Base-by-base conservation (phyloP, 768 basidiomycete species). In the Russula abietina region DNA sequence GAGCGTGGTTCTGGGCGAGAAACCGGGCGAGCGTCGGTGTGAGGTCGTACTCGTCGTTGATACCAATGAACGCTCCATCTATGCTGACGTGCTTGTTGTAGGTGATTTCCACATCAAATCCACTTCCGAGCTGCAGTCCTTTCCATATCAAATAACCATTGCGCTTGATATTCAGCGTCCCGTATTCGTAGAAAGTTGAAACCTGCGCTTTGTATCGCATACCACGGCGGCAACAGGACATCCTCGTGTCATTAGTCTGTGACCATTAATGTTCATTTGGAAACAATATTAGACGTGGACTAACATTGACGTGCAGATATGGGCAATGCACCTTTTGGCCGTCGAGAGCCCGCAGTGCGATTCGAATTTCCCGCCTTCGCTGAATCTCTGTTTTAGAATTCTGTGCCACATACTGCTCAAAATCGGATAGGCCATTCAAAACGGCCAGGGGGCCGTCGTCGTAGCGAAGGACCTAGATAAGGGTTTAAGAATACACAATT, bases 311-410 rank as follows among this genome's bases (percentile, higher is more conserved):
- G 63, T 87, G 79, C 17, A 81, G 78, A 71, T 88, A 85, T 12
- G 87, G 87, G 82, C 86, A 88, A 3, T 68, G 67, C 39, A 90
- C 81, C 26, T 75, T 73, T 64, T 82, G 80, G 0, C 84, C 84
- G 63, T 90, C 87, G 43, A 91, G 71, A 3, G 86, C 81, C 19
- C 89, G 75, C 43, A 91, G 71, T 4, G 86, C 82, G 71, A 84
- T 73, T 0, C 89, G 81, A 3, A 90, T 76, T 61, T 83, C 76
- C 17, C 85, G 80, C 52, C 79, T 76, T 57, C 78, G 74, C 45
- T 73, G 76, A 38, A 88, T 77, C 43, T 78, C 76, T 4, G 69
- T 67, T 55, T 76, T 76, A 0, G 80, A 77, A 70, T 91, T 91
- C 74, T 89, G 88, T 1, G 69, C 63, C 19, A 89, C 77, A 65